Evolutionary conservation across 2,329 filamentous ascomycete species (phyloP).

Genomic region (Xylaria sp.): DNA sequence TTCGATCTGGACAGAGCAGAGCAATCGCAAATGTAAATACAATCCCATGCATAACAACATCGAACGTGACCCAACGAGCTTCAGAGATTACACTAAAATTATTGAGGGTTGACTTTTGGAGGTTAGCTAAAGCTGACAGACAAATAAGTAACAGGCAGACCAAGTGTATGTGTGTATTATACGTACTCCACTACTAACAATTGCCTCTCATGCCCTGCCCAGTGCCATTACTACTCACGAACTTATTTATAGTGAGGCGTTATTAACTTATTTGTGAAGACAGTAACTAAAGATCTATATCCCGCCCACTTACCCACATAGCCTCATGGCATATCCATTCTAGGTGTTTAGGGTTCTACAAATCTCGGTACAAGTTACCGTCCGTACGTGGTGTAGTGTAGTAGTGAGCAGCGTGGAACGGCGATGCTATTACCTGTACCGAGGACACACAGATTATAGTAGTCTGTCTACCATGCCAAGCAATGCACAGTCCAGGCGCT

Average conservation of each 20-base stretch:
- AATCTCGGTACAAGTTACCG: neutral
- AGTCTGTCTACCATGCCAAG: too few relatives aligned
- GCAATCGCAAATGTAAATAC: neutral
- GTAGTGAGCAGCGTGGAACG: too few relatives aligned
- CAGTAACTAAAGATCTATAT: neutral
- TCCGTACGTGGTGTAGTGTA: neutral
- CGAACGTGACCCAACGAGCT: neutral
- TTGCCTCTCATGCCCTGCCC: too few relatives aligned
- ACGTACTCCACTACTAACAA: too few relatives aligned
- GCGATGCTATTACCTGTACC: neutral
- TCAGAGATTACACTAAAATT: neutral
- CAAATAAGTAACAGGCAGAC: too few relatives aligned
- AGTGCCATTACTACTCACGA: neutral
- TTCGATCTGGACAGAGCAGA: neutral
- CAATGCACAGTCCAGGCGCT: neutral
- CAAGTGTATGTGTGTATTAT: too few relatives aligned
- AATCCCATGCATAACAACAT: slow-evolving; percentile 1
- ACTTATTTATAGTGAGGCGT: slow-evolving; percentile 1
- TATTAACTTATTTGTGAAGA: neutral
- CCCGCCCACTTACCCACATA: neutral
- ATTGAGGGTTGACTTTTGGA: neutral
- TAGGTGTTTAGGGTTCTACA: neutral
- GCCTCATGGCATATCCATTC: neutral
- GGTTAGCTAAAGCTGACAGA: neutral
- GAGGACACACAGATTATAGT: neutral